Evolutionary conservation across 331 rosid genomes (phyloP).

Genomic region (Dryas integrifolia): DNA sequence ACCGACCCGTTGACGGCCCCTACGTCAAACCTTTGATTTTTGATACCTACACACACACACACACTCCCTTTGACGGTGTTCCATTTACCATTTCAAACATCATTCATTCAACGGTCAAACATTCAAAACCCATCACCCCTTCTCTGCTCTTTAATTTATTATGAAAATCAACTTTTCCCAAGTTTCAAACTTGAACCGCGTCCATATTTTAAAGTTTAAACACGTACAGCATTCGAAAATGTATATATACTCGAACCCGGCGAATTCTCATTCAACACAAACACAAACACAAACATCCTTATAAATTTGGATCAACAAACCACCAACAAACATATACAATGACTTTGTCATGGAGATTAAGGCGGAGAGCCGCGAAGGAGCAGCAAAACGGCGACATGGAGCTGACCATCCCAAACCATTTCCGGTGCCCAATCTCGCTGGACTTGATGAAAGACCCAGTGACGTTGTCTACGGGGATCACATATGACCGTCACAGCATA

Average conservation of each 20-base stretch:
- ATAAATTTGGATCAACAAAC: too few species aligned
- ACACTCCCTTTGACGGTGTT: conserved; percentile 10
- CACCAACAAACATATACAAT: neutral
- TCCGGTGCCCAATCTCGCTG: conserved; percentile 50
- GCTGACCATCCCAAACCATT: conserved; percentile 42
- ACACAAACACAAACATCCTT: conserved; percentile 1
- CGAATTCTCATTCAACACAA: neutral
- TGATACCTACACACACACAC: neutral
- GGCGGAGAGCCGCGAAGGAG: conserved; percentile 24
- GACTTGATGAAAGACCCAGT: conserved; percentile 65
- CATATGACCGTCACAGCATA: conserved; percentile 49
- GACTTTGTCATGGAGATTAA: conserved; percentile 47
- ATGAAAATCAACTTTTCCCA: neutral
- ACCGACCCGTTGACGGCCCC: conserved; percentile 28
- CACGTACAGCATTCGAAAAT: neutral
- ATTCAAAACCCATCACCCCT: conserved; percentile 21
- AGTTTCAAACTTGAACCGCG: conserved; percentile 30
- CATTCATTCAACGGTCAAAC: conserved; percentile 34
- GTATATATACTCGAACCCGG: neutral
- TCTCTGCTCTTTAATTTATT: neutral
- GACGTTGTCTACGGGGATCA: conserved; percentile 46
- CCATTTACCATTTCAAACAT: conserved; percentile 33
- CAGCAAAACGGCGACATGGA: conserved; percentile 13
- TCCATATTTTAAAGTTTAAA: neutral
- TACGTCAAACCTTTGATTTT: conserved; percentile 30